A percentile compares a stretch with the other conserved stretches of the same genome.
Evolutionary conservation across 225 moss, liverwort and hornwort genomes (phyloP).

Genomic region (Lunularia cruciata): DNA sequence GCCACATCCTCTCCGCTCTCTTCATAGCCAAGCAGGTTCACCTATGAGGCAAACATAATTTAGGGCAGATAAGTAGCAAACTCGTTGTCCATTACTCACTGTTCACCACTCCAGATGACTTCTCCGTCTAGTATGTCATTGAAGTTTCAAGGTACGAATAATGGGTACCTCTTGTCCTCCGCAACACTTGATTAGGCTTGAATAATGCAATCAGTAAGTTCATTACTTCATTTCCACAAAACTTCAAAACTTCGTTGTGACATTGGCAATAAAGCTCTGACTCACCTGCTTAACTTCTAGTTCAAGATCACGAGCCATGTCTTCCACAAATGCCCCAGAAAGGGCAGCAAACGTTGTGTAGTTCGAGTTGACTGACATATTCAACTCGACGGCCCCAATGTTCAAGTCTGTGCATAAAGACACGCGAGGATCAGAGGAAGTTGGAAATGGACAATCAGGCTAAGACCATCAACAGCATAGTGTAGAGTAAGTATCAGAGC

Average conservation of each 20-base stretch:
- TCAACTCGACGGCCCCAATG: conserved; percentile 59
- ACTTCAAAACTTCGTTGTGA: not conserved
- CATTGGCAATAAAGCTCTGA: not conserved
- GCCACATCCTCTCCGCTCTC: conserved; percentile 36
- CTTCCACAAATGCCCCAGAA: conserved; percentile 58
- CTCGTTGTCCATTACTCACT: too few species aligned
- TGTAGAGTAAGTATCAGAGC: too few species aligned
- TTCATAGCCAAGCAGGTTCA: conserved; percentile 32
- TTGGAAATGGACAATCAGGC: not conserved
- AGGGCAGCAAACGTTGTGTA: conserved; percentile 53
- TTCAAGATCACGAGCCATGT: conserved; percentile 61
- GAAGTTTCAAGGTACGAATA: not conserved
- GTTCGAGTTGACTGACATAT: conserved; percentile 55
- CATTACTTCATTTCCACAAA: not conserved
- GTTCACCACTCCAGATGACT: too few species aligned
- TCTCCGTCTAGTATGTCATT: too few species aligned
- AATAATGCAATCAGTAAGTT: not conserved
- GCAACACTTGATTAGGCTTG: too few species aligned
- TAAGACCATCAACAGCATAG: not conserved
- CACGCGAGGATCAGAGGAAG: conserved; percentile 1
- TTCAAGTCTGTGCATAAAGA: conserved; percentile 40
- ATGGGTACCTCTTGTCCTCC: too few species aligned
- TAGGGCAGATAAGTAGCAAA: too few species aligned
- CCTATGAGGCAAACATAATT: conserved; percentile 5
- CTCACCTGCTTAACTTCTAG: conserved; percentile 63